Evolutionary conservation across 176 grass and related monocot species (phyloP), one percentile per base, ranked within the genome.

Genomic region (Poa pratensis): DNA sequence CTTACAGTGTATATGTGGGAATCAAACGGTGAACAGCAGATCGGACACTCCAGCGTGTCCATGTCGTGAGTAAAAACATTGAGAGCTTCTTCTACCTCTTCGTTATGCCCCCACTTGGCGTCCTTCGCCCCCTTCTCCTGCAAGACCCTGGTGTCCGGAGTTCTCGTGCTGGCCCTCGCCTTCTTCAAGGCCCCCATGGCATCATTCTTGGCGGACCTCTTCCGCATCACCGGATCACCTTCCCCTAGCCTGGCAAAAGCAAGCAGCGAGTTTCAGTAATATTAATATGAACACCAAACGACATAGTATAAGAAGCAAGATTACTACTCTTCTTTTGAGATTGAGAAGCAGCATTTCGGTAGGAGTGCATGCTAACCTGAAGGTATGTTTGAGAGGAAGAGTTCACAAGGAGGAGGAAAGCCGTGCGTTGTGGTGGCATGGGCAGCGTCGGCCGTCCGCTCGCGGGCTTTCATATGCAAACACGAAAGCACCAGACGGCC

Each of bases 1-100:
- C 23, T 17, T 63, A 63, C 60, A 24, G 5, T 28, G 24, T 63
- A 63, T 28, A 63, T 28, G 4, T 28, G 60, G 23, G 60, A 63
- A 27, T 63, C 60, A 63, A 63, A 63, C 24, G 24, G 24, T 15
- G 14, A 28, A 14, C 0, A 14, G 60, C 60, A 63, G 60, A 63
- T 28, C 2, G 1, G 4, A 15, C 60, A 63, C 60, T 63, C 60
- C 0, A 63, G 60, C 0, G 60, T 63, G 23, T 63, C 60, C 60
- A 63, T 63, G 24, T 63, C 60, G 60, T 15, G 60, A 28, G 60
- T 63, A 14, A 63, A 63, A 63, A 63, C 60, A 28, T 63, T 63
- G 60, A 15, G 5, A 63, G 24, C 37, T 39, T 39, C 5, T 63
- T 27, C 60, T 27, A 63, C 23, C 60, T 27, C 59, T 26, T 27